phyloP scores from a whole-genome alignment of 805 yeast species.

The Wickerhamomyces canadensis region DNA sequence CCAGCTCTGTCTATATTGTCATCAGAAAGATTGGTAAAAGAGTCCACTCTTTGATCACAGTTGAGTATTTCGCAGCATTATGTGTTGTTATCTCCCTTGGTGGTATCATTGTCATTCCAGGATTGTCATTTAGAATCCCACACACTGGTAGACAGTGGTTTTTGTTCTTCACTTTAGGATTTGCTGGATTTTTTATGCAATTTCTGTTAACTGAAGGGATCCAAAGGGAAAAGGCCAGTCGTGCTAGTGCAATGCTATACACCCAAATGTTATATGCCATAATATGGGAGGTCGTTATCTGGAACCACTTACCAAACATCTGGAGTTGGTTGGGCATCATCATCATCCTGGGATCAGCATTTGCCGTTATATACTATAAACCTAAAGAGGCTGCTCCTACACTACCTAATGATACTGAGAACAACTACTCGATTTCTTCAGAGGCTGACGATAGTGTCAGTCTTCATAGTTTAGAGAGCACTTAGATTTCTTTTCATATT shows the following conservation, averaged over 20 bases:
- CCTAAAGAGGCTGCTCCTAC: conserved; percentile 23
- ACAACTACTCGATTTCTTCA: background rate
- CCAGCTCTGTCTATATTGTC: conserved; percentile 61
- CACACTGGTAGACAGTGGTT: conserved; percentile 60
- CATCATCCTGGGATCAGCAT: conserved; percentile 62
- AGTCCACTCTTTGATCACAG: conserved; percentile 79
- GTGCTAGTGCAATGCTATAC: conserved; percentile 71
- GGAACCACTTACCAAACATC: conserved; percentile 67
- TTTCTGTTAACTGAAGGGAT: conserved; percentile 74
- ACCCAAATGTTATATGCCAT: conserved; percentile 75
- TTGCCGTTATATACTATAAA: conserved; percentile 50
- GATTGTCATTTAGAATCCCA: conserved; percentile 56
- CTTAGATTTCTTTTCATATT: too few species aligned
- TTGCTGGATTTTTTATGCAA: conserved; percentile 81
- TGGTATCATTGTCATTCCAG: conserved; percentile 51
- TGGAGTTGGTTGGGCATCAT: conserved; percentile 66
- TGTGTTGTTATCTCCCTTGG: conserved; percentile 49
- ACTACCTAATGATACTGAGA: conserved; percentile 5
- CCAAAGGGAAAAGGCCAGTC: conserved; percentile 73
- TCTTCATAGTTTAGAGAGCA: background rate
- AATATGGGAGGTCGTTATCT: conserved; percentile 65
- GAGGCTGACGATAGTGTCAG: background rate
- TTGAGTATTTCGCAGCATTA: conserved; percentile 65
- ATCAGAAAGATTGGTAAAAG: conserved; percentile 70
- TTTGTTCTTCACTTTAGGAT: conserved; percentile 54